These are phyloP conservation scores for Apium graveolens DNA, from an alignment of 129 eudicot species.

Conservation along the genomic window DNA sequence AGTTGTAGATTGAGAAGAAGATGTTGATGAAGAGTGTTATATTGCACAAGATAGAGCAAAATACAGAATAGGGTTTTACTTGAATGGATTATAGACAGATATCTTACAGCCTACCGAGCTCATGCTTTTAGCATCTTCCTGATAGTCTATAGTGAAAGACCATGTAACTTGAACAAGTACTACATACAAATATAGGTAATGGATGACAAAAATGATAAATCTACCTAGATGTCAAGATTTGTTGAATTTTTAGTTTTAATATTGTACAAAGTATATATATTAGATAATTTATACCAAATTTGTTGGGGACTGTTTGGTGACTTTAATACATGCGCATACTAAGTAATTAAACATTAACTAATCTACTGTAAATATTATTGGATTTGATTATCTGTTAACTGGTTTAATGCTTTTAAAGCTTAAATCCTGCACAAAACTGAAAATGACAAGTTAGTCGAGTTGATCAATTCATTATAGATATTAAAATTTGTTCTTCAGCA, in stretches of 20 bases:
- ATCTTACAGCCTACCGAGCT: not conserved
- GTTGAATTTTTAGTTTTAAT: too few relatives aligned
- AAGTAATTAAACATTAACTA: too few relatives aligned
- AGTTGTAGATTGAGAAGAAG: too few relatives aligned
- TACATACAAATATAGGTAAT: not conserved
- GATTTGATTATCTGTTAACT: too few relatives aligned
- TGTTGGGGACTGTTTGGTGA: not conserved
- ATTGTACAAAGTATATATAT: too few relatives aligned
- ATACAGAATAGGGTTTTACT: not conserved
- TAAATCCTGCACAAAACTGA: not conserved
- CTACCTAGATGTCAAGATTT: not conserved
- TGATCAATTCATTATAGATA: not conserved
- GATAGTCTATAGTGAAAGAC: not conserved
- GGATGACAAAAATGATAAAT: not conserved
- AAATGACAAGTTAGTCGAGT: not conserved
- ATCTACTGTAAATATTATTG: too few relatives aligned
- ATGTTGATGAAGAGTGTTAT: too few relatives aligned
- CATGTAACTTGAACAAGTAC: not conserved
- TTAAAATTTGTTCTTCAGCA: too few relatives aligned
- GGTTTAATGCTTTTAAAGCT: not conserved
- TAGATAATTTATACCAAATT: too few relatives aligned
- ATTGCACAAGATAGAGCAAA: not conserved
- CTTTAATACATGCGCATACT: not conserved
- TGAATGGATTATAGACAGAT: not conserved
- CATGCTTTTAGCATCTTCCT: not conserved